phyloP scores from a whole-genome alignment of 1,284 basidiomycete genomes.

The Pseudozyma pruni region DNA sequence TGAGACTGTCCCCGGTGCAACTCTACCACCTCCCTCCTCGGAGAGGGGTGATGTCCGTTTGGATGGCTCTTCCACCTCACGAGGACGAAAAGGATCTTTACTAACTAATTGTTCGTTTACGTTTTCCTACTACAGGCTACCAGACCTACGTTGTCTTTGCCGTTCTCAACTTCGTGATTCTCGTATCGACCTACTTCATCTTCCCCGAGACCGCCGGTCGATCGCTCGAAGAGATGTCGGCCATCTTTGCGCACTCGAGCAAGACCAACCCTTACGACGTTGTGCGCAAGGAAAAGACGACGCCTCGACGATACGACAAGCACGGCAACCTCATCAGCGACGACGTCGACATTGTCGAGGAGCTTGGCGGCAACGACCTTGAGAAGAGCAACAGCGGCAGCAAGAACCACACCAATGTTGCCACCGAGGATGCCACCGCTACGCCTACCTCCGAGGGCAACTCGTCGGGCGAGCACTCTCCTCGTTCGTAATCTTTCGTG shows the following conservation, averaged over 20 bases:
- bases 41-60: too few relatives aligned
- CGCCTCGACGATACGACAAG: constrained; percentile 61
- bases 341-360: constrained; percentile 40
- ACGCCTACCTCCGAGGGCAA: constrained; percentile 33
- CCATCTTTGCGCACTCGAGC: constrained; percentile 60
- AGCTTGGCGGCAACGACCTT: constrained; percentile 28
- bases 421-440: constrained; percentile 32
- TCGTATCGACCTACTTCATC: constrained; percentile 50
- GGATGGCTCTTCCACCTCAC: too few relatives aligned
- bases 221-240: constrained; percentile 62
- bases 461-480: constrained; percentile 25
- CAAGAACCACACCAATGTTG: constrained; percentile 22
- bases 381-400: constrained; percentile 25
- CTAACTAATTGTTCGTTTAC: too few relatives aligned
- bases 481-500: constrained; percentile 11
- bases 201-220: constrained; percentile 64
- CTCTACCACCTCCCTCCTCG: too few relatives aligned
- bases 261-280: constrained; percentile 62
- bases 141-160: constrained; percentile 57
- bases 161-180: constrained; percentile 53
- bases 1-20: too few relatives aligned
- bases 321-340: constrained; percentile 53
- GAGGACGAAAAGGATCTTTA: too few relatives aligned
- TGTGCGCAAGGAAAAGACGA: constrained; percentile 53
- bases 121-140: too few relatives aligned